Conservation (phyloP, 805 yeast genomes). For the Candida glaebosa region DNA sequence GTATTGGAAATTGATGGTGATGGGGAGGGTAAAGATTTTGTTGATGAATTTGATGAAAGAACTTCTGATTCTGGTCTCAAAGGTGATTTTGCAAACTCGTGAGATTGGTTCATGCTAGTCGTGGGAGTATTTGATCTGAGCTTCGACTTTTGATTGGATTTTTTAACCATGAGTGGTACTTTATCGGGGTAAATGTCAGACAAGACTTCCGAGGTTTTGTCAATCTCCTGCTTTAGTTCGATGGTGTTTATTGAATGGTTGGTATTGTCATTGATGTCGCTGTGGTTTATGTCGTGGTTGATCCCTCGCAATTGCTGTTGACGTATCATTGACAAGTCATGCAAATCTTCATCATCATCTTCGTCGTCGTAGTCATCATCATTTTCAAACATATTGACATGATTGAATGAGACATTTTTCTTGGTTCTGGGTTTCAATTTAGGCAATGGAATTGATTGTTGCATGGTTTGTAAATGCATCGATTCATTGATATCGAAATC, state of each 20-base stretch:
- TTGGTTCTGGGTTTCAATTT: conserved; percentile 2
- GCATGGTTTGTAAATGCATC: neutral
- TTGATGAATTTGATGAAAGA: too few relatives aligned
- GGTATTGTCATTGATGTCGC: neutral
- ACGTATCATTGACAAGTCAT: conserved; percentile 1
- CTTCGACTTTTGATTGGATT: conserved; percentile 16
- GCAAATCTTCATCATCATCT: neutral
- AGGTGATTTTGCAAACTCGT: neutral
- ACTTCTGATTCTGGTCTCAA: too few relatives aligned
- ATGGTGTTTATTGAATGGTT: neutral
- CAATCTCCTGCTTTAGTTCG: conserved; percentile 20
- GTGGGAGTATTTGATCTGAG: neutral
- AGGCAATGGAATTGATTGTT: neutral
- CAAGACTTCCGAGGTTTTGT: conserved; percentile 37
- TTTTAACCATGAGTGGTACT: conserved; percentile 30
- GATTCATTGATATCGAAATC: neutral
- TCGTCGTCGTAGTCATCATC: neutral
- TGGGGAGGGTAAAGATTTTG: too few relatives aligned
- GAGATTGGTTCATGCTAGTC: neutral
- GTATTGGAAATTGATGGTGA: too few relatives aligned
- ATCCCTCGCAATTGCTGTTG: conserved; percentile 3
- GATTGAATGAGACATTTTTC: conserved; percentile 5
- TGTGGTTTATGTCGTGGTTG: conserved; percentile 9
- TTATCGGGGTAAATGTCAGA: conserved; percentile 38
- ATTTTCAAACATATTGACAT: neutral